phyloP scores from a whole-genome alignment of 2,329 filamentous ascomycete species.

The Aureobasidium pullulans region DNA sequence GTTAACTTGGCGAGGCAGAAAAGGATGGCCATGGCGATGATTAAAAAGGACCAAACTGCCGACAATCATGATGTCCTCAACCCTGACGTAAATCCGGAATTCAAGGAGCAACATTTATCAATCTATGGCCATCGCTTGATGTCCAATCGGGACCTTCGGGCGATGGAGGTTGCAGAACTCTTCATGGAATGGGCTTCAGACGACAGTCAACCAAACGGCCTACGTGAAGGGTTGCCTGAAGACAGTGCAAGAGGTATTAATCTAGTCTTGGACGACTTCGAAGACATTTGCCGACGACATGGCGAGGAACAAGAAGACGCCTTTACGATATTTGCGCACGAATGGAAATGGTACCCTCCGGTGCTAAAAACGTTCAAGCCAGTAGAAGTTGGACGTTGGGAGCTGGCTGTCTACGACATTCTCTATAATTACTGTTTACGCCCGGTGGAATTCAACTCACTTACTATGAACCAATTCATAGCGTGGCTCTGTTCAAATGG shows the following conservation, averaged over 20 bases:
- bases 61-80: background rate
- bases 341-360: background rate
- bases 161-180: background rate
- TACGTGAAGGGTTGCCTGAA: background rate
- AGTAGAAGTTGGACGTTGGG: background rate
- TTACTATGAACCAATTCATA: background rate
- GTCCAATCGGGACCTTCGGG: background rate
- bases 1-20: no score
- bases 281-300: background rate
- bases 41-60: background rate
- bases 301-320: background rate
- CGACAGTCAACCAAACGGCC: background rate
- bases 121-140: background rate
- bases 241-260: background rate
- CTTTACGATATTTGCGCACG: background rate
- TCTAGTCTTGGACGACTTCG: background rate
- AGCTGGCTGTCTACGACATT: background rate
- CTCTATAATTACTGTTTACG: background rate
- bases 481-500: background rate
- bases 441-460: background rate
- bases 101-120: background rate
- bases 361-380: background rate
- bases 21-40: no score
- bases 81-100: background rate
- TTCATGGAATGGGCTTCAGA: background rate